Evolutionary conservation across 345 rosid genomes (phyloP).

Genomic region (Pugionium dolabratum): DNA sequence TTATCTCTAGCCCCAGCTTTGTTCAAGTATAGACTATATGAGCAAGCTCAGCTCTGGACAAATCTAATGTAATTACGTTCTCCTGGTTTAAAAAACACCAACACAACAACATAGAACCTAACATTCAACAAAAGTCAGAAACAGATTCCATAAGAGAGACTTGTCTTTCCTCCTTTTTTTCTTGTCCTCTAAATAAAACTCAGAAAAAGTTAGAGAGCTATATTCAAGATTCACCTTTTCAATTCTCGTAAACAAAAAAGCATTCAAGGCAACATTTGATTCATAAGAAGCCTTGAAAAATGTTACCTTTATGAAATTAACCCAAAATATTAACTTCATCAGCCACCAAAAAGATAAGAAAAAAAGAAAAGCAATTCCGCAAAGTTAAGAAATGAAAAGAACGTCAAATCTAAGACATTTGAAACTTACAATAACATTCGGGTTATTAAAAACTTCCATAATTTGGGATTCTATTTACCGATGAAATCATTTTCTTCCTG

Average conservation of each 20-base stretch:
- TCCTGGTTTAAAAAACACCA: conserved; percentile 31
- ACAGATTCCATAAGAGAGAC: conserved; percentile 11
- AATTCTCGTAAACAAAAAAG: neutral
- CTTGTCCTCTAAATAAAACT: neutral
- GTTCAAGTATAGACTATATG: conserved; percentile 83
- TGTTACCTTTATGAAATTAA: neutral
- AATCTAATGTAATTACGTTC: conserved; percentile 75
- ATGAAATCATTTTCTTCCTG: conserved; percentile 14
- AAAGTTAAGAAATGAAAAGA: neutral
- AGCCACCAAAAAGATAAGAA: neutral
- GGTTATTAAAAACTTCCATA: neutral
- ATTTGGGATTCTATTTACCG: conserved; percentile 13
- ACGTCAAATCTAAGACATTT: conserved; percentile 4
- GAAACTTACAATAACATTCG: conserved; percentile 3
- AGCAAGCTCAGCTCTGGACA: conserved; percentile 82
- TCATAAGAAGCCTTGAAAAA: neutral
- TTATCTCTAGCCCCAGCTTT: conserved; percentile 99
- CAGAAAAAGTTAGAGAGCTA: neutral
- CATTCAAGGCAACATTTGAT: neutral
- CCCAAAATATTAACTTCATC: neutral
- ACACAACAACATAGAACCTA: conserved; percentile 22
- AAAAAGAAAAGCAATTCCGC: neutral
- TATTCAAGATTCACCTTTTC: neutral
- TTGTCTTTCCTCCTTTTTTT: too few species aligned
- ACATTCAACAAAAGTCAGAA: conserved; percentile 17